Percentiles rank a stretch among this genome's conserved stretches.
Evolutionary conservation across 768 basidiomycete species (phyloP).

Genomic region (Suillus sp.): DNA sequence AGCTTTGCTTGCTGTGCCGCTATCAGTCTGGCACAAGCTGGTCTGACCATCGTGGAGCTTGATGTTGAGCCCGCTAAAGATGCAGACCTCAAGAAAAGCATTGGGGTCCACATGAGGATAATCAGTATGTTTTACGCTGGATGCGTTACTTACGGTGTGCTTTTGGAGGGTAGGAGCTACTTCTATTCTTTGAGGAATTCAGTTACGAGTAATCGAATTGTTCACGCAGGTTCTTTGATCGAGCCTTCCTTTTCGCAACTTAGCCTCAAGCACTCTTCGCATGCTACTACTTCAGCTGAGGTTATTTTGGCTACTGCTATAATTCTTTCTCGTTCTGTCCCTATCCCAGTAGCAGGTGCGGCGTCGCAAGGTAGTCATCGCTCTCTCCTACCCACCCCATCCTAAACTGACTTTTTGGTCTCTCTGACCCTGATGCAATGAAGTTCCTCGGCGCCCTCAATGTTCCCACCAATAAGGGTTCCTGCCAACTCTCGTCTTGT

Average conservation of each 20-base stretch:
- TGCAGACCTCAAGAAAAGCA: constrained; percentile 46
- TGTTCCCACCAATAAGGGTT: constrained; percentile 37
- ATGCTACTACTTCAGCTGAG: constrained; percentile 37
- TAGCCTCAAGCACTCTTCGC: constrained; percentile 44
- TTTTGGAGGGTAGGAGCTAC: constrained; percentile 45
- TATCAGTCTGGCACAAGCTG: constrained; percentile 52
- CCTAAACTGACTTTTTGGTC: constrained; percentile 25
- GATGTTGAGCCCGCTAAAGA: constrained; percentile 54
- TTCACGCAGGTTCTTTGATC: constrained; percentile 44
- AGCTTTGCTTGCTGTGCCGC: constrained; percentile 50
- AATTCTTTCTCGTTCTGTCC: constrained; percentile 47
- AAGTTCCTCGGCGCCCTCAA: constrained; percentile 46
- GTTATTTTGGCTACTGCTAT: constrained; percentile 50
- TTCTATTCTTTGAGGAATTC: background rate
- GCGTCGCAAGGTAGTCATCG: constrained; percentile 34
- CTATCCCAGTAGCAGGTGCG: constrained; percentile 49
- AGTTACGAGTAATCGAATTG: background rate
- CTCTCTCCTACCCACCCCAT: background rate
- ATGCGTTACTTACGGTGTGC: constrained; percentile 47
- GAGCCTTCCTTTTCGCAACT: constrained; percentile 57
- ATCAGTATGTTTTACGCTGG: constrained; percentile 48
- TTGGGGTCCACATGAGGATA: constrained; percentile 48
- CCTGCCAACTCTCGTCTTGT: constrained; percentile 34
- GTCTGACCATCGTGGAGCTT: constrained; percentile 53
- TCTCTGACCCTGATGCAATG: constrained; percentile 43